Conservation (phyloP, 305 asterid species). For the Plantago coronopus region DNA sequence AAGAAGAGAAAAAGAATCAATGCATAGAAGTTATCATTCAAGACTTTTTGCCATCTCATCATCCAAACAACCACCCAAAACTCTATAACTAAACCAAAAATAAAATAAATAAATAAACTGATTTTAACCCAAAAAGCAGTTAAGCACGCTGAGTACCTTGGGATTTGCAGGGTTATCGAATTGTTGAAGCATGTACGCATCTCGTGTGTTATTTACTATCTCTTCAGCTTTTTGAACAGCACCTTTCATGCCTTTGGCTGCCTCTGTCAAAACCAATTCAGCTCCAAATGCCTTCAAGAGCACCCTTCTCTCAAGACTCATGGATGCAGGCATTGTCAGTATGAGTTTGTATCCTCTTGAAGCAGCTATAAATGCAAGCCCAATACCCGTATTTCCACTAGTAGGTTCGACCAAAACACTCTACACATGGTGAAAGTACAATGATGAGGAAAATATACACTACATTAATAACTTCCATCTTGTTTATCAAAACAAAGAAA, state of each 20-base stretch:
- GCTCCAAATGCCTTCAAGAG: slow-evolving; percentile 97
- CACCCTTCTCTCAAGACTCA: slow-evolving; percentile 98
- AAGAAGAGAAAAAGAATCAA: slow-evolving; percentile 2
- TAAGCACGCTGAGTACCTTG: slow-evolving; percentile 45
- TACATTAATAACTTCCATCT: neutral
- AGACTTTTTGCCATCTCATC: slow-evolving; percentile 5
- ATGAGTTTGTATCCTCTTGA: slow-evolving; percentile 95
- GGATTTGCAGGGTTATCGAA: slow-evolving; percentile 97
- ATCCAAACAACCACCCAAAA: slow-evolving; percentile 1
- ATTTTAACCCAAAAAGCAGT: slow-evolving; percentile 3
- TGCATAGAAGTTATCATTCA: slow-evolving; percentile 13
- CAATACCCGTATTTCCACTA: slow-evolving; percentile 98
- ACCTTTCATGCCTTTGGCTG: slow-evolving; percentile 96
- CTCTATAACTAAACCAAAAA: neutral
- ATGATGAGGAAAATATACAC: slow-evolving; percentile 14
- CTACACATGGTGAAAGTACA: slow-evolving; percentile 34
- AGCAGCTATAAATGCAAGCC: slow-evolving; percentile 96
- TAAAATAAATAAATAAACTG: slow-evolving; percentile 1
- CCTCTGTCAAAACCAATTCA: slow-evolving; percentile 79
- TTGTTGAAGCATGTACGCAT: slow-evolving; percentile 89
- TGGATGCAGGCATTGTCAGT: slow-evolving; percentile 96
- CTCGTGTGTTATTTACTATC: slow-evolving; percentile 61
- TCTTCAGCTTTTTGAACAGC: slow-evolving; percentile 93
- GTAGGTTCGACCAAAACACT: slow-evolving; percentile 95
- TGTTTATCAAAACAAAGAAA: no score